phyloP scores from a whole-genome alignment of 2,329 filamentous ascomycete species.

The Hypoxylon sp. region DNA sequence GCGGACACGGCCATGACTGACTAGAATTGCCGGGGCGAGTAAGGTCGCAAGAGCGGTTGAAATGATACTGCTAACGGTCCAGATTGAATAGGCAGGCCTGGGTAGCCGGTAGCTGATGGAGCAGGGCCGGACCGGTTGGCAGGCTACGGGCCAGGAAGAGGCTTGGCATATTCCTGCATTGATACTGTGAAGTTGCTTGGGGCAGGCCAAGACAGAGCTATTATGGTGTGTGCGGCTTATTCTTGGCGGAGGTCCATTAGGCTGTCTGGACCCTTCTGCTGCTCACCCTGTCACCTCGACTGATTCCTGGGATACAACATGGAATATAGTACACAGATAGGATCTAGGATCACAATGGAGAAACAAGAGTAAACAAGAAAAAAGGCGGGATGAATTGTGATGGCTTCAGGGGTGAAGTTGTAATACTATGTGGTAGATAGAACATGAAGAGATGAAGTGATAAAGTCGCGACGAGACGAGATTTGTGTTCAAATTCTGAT shows the following conservation, averaged over 20 bases:
- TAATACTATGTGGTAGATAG: too few species aligned
- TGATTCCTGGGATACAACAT: too few species aligned
- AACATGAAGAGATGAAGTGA: neutral
- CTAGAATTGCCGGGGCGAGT: conserved; percentile 28
- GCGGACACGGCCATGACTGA: neutral
- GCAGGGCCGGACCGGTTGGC: too few species aligned
- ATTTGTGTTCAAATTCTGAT: too few species aligned
- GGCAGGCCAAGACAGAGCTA: conserved; percentile 17
- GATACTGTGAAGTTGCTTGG: neutral
- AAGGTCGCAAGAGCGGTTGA: conserved; percentile 20
- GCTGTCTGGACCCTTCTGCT: too few species aligned
- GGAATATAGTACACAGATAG: neutral
- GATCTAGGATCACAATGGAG: neutral
- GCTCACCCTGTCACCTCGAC: too few species aligned
- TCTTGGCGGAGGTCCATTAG: too few species aligned
- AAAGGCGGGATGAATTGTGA: neutral
- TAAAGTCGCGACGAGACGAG: neutral
- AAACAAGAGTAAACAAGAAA: too few species aligned
- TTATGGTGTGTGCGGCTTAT: conserved; percentile 21
- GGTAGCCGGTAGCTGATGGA: conserved; percentile 14
- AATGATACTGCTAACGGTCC: conserved; percentile 21
- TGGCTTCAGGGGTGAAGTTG: too few species aligned
- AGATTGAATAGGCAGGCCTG: too few species aligned
- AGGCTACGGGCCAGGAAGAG: conserved; percentile 21
- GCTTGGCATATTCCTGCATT: conserved; percentile 31